phyloP scores from a whole-genome alignment of 352 stramenopile genomes.

The Globisporangium paroecandrum region DNA sequence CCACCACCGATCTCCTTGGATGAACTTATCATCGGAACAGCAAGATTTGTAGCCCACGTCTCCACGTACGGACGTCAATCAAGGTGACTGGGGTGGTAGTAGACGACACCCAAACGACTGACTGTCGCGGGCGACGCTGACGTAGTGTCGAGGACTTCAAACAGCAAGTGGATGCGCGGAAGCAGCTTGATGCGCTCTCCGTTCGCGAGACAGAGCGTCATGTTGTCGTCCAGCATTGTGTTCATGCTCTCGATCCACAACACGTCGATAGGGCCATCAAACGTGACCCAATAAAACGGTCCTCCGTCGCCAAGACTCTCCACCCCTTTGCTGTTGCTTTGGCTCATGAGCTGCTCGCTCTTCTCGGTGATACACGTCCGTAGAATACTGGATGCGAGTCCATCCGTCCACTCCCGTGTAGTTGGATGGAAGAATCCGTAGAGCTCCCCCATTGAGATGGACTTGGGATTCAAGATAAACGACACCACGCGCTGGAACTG shows the following conservation, averaged over 20 bases:
- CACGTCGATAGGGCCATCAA: conserved; percentile 79
- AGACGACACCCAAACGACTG: conserved; percentile 89
- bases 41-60: conserved; percentile 51
- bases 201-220: conserved; percentile 87
- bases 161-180: conserved; percentile 88
- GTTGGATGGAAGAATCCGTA: conserved; percentile 86
- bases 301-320: conserved; percentile 21
- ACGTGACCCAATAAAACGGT: conserved; percentile 80
- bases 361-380: conserved; percentile 71
- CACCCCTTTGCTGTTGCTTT: conserved; percentile 16
- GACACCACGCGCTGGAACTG: conserved; percentile 58
- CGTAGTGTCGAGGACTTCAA: conserved; percentile 90
- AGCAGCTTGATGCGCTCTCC: conserved; percentile 86
- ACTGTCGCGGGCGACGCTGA: conserved; percentile 91
- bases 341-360: conserved; percentile 41
- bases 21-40: conserved; percentile 17
- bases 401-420: conserved; percentile 82
- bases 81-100: conserved; percentile 70
- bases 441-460: conserved; percentile 73
- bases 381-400: conserved; percentile 69
- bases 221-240: conserved; percentile 90
- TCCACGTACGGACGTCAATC: conserved; percentile 66
- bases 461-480: conserved; percentile 77
- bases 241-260: conserved; percentile 88
- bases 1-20: conserved; percentile 15